Evolutionary conservation across 2,329 filamentous ascomycete species (phyloP), one percentile per base, ranked within the genome.

Genomic region (Lasiodiplodia citricola): DNA sequence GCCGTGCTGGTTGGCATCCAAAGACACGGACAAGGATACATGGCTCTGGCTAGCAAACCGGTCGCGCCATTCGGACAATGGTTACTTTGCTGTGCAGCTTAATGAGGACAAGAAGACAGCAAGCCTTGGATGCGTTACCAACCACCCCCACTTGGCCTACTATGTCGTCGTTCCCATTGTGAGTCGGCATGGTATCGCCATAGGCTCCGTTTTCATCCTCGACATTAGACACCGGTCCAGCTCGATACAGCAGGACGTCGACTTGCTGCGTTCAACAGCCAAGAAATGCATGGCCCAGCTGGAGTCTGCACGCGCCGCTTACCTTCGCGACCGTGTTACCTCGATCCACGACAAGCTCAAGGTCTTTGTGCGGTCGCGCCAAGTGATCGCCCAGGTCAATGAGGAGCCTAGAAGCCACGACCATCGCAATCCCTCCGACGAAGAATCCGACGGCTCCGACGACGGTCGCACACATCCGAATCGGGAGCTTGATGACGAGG

Each of bases 141-240:
- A 3, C 8, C 21, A 13, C 7, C 58, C 66, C 0, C 28, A 69
- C 14, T 18, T 67, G 7, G 5, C 18, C 18, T 69, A 71, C 41
- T 72, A 68, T 31, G 69, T 67, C 50, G 70, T 67, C 28, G 62
- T 51, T 4, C 70, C 71, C 16, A 47, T 73, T 28, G 64, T 52
- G 3, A 68, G 69, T 2, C 57, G 65, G 35, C 54, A 60, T 13
- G 63, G 66, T 7, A 57, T 69, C 35, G 65, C 58, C 8, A 72
- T 73, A 50, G 72, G 71, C 16, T 64, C 66, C 21, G 31, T 73
- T 14, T 73, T 69, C 54, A 52, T 71, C 4, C 25, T 72, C 8
- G 44, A 70, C 62, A 8, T 23, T 14, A 23, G 13, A 3, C 35
- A 35, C 35, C 62, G 70, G n/a, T 58, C 55, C 25, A 14, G 21